Evolutionary conservation across 805 yeast species (phyloP).

Genomic region (Candida cerambycidarum): DNA sequence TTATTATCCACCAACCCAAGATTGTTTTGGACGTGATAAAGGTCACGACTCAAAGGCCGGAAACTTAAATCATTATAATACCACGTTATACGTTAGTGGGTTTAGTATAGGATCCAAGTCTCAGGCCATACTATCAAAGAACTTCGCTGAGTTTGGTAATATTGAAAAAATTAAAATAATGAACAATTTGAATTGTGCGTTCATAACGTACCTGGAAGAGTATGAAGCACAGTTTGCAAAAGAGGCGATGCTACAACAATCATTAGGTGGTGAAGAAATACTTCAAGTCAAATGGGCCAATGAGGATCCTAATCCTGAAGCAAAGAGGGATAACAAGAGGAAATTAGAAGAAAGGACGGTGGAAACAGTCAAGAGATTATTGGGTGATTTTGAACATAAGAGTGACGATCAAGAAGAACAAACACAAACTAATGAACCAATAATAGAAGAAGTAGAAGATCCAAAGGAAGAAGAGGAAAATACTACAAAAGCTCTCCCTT

Average conservation of each 20-base stretch:
- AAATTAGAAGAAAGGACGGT: slow-evolving; percentile 53
- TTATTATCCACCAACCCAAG: slow-evolving; percentile 59
- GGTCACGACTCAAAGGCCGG: slow-evolving; percentile 81
- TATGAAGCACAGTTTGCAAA: slow-evolving; percentile 89
- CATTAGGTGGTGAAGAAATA: slow-evolving; percentile 60
- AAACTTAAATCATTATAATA: slow-evolving; percentile 63
- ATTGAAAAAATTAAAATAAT: slow-evolving; percentile 66
- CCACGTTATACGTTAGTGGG: slow-evolving; percentile 76
- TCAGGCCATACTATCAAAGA: slow-evolving; percentile 36
- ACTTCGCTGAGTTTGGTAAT: slow-evolving; percentile 74
- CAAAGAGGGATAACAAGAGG: slow-evolving; percentile 50
- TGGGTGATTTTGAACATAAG: slow-evolving; percentile 22
- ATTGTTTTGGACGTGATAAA: slow-evolving; percentile 92
- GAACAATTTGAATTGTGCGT: slow-evolving; percentile 67
- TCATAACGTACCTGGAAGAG: slow-evolving; percentile 69
- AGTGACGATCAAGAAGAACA: slow-evolving; percentile 22
- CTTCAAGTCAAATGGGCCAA: slow-evolving; percentile 83
- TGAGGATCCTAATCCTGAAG: slow-evolving; percentile 79
- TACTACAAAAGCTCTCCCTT: not conserved
- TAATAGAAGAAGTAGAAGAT: slow-evolving; percentile 8
- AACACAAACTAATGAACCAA: slow-evolving; percentile 12
- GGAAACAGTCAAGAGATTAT: slow-evolving; percentile 48
- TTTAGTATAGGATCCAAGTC: slow-evolving; percentile 38
- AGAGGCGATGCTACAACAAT: slow-evolving; percentile 89
- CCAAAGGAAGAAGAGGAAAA: slow-evolving; percentile 1